These are phyloP conservation scores for Novymonas esmeraldas DNA, from an alignment of 208 protist species.

Conservation along the genomic window DNA sequence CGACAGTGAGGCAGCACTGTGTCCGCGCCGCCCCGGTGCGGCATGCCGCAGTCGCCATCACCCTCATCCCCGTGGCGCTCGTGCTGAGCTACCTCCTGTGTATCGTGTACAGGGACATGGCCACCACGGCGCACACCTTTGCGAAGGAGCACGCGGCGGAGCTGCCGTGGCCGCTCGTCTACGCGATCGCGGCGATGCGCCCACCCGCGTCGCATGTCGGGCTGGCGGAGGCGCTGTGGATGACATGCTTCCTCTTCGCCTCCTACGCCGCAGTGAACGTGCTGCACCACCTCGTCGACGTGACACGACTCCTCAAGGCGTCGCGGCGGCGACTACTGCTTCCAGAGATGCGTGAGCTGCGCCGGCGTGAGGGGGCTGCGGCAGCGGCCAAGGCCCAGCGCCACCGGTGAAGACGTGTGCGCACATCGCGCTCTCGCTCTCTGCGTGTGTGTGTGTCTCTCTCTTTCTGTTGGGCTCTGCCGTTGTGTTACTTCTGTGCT, in stretches of 20 bases:
- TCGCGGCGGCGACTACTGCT: conserved; percentile 55
- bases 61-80: conserved; percentile 37
- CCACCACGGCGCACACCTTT: conserved; percentile 16
- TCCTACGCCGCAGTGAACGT: conserved; percentile 57
- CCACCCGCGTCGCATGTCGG: conserved; percentile 8
- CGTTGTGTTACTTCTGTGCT: no score
- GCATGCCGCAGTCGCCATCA: conserved; percentile 44
- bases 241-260: conserved; percentile 60
- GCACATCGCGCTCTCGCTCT: no score
- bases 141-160: conserved; percentile 18
- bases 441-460: no score
- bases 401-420: neutral
- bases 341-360: conserved; percentile 21
- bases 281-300: conserved; percentile 51
- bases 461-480: no score
- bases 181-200: conserved; percentile 16
- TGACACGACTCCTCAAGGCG: conserved; percentile 62
- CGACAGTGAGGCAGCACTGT: neutral
- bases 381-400: conserved; percentile 1
- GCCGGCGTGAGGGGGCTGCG: conserved; percentile 10
- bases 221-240: conserved; percentile 29
- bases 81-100: conserved; percentile 25
- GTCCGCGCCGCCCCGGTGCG: conserved; percentile 2
- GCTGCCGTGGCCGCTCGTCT: conserved; percentile 23
- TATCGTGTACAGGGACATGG: conserved; percentile 17